Percentiles rank a stretch among this genome's conserved stretches.
Evolutionary conservation across 768 basidiomycete species (phyloP).

Genomic region (Boletus rubescentipes): DNA sequence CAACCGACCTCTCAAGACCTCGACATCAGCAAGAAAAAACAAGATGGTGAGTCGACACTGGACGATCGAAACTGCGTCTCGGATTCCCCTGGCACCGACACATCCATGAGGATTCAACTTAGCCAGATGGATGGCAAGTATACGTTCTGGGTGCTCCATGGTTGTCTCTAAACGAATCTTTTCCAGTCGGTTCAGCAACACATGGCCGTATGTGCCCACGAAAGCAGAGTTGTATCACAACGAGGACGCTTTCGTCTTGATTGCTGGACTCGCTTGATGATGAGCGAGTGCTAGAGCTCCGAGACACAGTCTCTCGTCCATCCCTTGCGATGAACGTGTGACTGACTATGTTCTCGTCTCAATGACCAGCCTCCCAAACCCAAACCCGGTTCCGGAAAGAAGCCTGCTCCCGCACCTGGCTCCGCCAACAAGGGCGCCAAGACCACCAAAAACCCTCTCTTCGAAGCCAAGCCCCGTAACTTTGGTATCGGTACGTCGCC

Average conservation of each 20-base stretch:
- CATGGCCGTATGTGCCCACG: slow-evolving; percentile 9
- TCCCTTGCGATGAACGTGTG: slow-evolving; percentile 24
- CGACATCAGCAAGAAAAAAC: slow-evolving; percentile 23
- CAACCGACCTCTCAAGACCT: slow-evolving; percentile 21
- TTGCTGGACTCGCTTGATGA: slow-evolving; percentile 42
- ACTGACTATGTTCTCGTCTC: slow-evolving; percentile 66
- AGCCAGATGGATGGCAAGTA: slow-evolving; percentile 56
- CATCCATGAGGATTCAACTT: slow-evolving; percentile 32
- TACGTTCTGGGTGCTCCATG: slow-evolving; percentile 35
- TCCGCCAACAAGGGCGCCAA: slow-evolving; percentile 76
- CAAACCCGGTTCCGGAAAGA: slow-evolving; percentile 73
- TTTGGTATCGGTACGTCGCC: slow-evolving; percentile 87
- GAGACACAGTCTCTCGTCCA: slow-evolving; percentile 36
- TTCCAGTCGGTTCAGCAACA: slow-evolving; percentile 27
- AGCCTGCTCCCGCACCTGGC: slow-evolving; percentile 82
- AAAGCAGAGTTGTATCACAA: slow-evolving; percentile 40
- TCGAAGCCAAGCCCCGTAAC: slow-evolving; percentile 87
- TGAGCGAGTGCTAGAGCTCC: slow-evolving; percentile 52
- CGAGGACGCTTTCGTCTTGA: slow-evolving; percentile 36
- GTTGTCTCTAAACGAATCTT: slow-evolving; percentile 18
- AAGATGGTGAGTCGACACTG: slow-evolving; percentile 52
- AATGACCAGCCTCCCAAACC: slow-evolving; percentile 86
- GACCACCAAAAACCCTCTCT: slow-evolving; percentile 91
- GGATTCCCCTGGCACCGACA: slow-evolving; percentile 41
- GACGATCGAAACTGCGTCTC: slow-evolving; percentile 23